Evolutionary conservation across 345 rosid species (phyloP).

Genomic region (Iberis pinnata): DNA sequence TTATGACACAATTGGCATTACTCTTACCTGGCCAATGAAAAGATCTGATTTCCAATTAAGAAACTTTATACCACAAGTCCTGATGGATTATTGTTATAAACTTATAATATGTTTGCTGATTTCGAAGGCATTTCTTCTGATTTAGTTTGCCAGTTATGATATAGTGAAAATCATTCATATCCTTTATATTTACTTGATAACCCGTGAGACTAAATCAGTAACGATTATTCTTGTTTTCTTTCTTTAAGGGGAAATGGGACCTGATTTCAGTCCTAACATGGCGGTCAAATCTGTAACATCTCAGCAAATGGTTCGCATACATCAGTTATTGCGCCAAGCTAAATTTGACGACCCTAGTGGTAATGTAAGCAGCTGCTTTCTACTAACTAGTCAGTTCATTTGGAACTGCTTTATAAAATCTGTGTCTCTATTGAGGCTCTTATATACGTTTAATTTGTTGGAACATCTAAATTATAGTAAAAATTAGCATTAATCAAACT

Average conservation of each 20-base stretch:
- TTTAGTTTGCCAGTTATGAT: neutral
- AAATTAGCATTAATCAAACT: slow-evolving; percentile 2
- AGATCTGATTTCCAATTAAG: neutral
- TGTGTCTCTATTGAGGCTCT: slow-evolving; percentile 10
- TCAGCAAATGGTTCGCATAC: slow-evolving; percentile 93
- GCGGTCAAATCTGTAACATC: slow-evolving; percentile 68
- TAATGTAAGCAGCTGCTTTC: slow-evolving; percentile 53
- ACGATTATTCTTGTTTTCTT: slow-evolving; percentile 10
- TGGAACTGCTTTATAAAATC: slow-evolving; percentile 18
- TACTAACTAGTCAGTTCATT: slow-evolving; percentile 7
- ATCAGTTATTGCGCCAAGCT: slow-evolving; percentile 97
- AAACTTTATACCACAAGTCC: neutral
- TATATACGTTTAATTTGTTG: neutral
- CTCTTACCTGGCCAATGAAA: slow-evolving; percentile 2
- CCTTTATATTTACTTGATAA: slow-evolving; percentile 9
- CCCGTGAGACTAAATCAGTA: slow-evolving; percentile 21
- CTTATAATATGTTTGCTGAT: slow-evolving; percentile 11
- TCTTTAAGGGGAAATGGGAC: slow-evolving; percentile 87
- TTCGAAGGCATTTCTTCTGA: neutral
- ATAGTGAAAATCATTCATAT: neutral
- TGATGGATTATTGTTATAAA: neutral
- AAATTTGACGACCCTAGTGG: slow-evolving; percentile 96
- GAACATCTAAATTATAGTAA: slow-evolving; percentile 2
- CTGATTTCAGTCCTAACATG: slow-evolving; percentile 77
- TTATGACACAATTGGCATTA: neutral